A percentile compares a stretch with the other conserved stretches of the same genome.
Conservation (phyloP, 345 rosid genomes). For the Conringia planisiliqua region DNA sequence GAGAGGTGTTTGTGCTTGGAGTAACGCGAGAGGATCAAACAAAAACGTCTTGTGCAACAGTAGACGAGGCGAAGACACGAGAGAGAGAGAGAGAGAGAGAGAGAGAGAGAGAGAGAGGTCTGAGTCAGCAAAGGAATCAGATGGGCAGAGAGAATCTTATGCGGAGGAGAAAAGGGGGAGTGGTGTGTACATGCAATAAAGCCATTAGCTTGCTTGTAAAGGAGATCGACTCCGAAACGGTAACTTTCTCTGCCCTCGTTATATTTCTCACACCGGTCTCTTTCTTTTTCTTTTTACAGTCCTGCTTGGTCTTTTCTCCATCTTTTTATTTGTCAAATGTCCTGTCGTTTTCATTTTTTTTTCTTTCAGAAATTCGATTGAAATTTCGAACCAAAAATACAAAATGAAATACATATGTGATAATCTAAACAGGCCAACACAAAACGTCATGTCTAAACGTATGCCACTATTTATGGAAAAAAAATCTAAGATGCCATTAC, state of each 20-base stretch:
- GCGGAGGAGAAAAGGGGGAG: constrained; percentile 4
- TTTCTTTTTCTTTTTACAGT: neutral
- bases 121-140: constrained; percentile 36
- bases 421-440: too few relatives aligned
- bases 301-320: neutral
- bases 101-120: neutral
- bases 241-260: constrained; percentile 16
- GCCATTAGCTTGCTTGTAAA: constrained; percentile 31
- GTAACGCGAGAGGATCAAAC: constrained; percentile 16
- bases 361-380: neutral
- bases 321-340: neutral
- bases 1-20: neutral
- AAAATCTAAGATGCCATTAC: too few relatives aligned
- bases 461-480: too few relatives aligned
- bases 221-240: constrained; percentile 1
- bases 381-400: too few relatives aligned
- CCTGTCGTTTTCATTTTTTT: neutral
- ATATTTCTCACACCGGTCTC: neutral
- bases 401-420: too few relatives aligned
- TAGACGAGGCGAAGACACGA: neutral
- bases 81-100: neutral
- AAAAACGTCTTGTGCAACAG: constrained; percentile 17
- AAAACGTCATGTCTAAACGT: too few relatives aligned
- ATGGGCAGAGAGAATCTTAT: constrained; percentile 32
- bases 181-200: constrained; percentile 28